Evolutionary conservation across 257 asterid species (phyloP).

Genomic region (Jacaranda mimosifolia): DNA sequence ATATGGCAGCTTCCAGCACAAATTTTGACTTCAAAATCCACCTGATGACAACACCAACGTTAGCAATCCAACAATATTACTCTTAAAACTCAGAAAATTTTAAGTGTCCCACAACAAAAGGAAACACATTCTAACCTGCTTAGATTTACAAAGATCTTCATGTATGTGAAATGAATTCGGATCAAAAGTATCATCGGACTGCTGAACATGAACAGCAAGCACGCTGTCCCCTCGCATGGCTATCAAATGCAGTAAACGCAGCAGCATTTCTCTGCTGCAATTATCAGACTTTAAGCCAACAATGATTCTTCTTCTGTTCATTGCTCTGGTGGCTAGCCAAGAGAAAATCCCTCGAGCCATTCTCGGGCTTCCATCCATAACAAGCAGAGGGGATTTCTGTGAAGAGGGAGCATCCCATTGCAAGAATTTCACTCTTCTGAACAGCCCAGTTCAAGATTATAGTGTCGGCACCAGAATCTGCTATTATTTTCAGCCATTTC

Average conservation of each 20-base stretch:
- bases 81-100: background rate
- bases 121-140: conserved; percentile 41
- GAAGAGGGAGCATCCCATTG: conserved; percentile 39
- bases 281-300: conserved; percentile 78
- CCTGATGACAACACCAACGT: conserved; percentile 48
- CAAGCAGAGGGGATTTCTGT: conserved; percentile 11
- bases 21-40: conserved; percentile 80
- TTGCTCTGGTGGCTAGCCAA: conserved; percentile 43
- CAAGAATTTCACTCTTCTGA: conserved; percentile 7
- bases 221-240: conserved; percentile 61
- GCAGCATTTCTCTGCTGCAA: conserved; percentile 76
- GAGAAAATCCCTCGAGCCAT: conserved; percentile 48
- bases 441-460: conserved; percentile 2
- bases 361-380: conserved; percentile 49
- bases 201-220: conserved; percentile 75
- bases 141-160: conserved; percentile 58
- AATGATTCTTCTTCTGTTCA: conserved; percentile 54
- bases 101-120: background rate
- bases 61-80: conserved; percentile 10
- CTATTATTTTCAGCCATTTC: background rate
- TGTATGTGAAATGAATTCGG: conserved; percentile 65
- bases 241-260: conserved; percentile 54
- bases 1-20: conserved; percentile 62
- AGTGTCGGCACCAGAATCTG: conserved; percentile 3
- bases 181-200: conserved; percentile 58